Base-by-base conservation (phyloP, 805 yeast species). In the Lipomyces orientalis region DNA sequence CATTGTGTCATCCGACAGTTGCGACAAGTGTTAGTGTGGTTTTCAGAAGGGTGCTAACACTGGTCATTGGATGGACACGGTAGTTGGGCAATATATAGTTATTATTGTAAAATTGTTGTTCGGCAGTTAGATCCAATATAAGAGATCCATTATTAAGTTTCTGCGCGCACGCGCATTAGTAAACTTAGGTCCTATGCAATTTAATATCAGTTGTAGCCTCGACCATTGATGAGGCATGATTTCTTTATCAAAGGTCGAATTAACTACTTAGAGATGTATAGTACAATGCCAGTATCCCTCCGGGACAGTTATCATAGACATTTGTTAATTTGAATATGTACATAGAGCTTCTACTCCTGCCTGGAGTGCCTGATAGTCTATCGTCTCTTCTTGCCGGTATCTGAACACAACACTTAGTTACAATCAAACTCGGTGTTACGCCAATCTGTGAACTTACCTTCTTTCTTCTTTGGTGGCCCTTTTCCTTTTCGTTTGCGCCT, bases 381-480 rank as follows among this genome's bases (percentile, higher is more conserved):
- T 43, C 49, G 49, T 14, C 49, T 19, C 49, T 9, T 43, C 49
- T n/a, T 43, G 9, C 49, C 49, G 8, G 49, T 43, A 43, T 43
- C 49, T 43, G n/a, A 43, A 43, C 8, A 19, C 10, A n/a, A 16
- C 3, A 9, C 12, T 43, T n/a, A 43, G 49, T n/a, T n/a, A 43
- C 8, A 8, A 12, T 43, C 9, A 43, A 7, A 43, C n/a, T 19
- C 7, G 9, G 10, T 14, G 49, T 12, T n/a, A 43, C n/a, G n/a
- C 49, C 49, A 8, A 16, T 43, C 6, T 16, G 2, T 19, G 22
- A 22, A 54, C 65, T 43, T 59, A 65, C 71, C 52, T 34, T 68
- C 65, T 55, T 72, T 72, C 74, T 72, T 72, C 60, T 64, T 68
- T 51, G 74, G 74, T 33, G 74, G 71, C 5, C 75, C 75, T 58